A percentile compares a stretch with the other conserved stretches of the same genome.
These are phyloP conservation scores for Podaxis pistillaris DNA, from an alignment of 768 basidiomycete genomes.

Conservation along the genomic window DNA sequence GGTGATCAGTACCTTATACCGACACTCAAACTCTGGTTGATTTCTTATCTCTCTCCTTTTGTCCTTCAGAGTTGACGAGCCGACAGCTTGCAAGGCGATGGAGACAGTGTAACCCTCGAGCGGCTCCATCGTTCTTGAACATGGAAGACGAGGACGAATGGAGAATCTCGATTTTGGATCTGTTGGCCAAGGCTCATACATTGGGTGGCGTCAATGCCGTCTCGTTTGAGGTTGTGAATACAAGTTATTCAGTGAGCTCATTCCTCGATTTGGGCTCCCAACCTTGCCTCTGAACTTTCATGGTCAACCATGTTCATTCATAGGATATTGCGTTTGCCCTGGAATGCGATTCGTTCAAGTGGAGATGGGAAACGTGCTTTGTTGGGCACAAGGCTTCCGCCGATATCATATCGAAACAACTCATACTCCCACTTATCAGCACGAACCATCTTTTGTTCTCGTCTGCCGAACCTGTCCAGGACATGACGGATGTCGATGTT, in stretches of 20 bases:
- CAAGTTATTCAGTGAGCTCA: conserved; percentile 55
- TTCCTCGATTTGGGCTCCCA: background rate
- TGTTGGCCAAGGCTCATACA: conserved; percentile 59
- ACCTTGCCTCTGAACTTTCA: conserved; percentile 16
- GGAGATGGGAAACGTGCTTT: conserved; percentile 76
- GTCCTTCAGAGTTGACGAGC: conserved; percentile 40
- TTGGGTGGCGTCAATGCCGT: conserved; percentile 57
- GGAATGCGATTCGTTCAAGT: conserved; percentile 60
- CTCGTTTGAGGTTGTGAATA: conserved; percentile 58
- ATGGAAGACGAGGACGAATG: conserved; percentile 58
- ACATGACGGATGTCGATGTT: conserved; percentile 55
- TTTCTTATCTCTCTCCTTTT: conserved; percentile 10
- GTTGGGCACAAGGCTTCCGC: conserved; percentile 64
- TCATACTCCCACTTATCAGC: conserved; percentile 75
- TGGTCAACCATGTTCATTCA: conserved; percentile 11
- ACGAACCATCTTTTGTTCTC: conserved; percentile 66
- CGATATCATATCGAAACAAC: conserved; percentile 74
- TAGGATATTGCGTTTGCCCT: conserved; percentile 71
- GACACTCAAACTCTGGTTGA: conserved; percentile 12
- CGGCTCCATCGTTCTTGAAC: conserved; percentile 27
- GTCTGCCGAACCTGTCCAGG: conserved; percentile 54
- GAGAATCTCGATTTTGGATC: conserved; percentile 52
- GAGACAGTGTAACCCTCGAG: conserved; percentile 53
- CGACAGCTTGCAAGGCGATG: conserved; percentile 69
- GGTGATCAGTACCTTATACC: conserved; percentile 35